A percentile compares a stretch with the other conserved stretches of the same genome.
phyloP scores from a whole-genome alignment of 108 stramenopile genomes.

The Pseudonitzschia delicatissima region DNA sequence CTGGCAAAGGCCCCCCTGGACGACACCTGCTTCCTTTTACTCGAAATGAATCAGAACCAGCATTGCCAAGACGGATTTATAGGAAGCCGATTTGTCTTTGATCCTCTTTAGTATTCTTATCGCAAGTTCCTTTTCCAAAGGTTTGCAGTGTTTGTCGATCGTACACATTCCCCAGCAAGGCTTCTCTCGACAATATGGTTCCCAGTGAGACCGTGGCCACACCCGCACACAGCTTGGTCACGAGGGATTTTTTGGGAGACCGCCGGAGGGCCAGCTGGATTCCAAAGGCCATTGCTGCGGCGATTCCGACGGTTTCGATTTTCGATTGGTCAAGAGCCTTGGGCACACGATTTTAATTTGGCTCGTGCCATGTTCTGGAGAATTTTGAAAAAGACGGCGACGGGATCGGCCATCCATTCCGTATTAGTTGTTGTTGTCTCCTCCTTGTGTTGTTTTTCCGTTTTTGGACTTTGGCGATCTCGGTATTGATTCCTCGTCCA shows the following conservation, averaged over 20 bases:
- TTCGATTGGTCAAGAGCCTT: conserved; percentile 19
- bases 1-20: background rate
- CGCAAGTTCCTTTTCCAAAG: background rate
- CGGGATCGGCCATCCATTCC: too few relatives aligned
- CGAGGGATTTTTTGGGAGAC: background rate
- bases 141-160: conserved; percentile 6
- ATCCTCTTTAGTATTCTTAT: conserved; percentile 1
- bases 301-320: conserved; percentile 18
- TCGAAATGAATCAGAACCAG: conserved; percentile 2
- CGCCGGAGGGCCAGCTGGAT: conserved; percentile 7
- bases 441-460: background rate
- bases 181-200: conserved; percentile 15
- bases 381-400: conserved; percentile 16
- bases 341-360: conserved; percentile 2
- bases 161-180: conserved; percentile 23
- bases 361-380: conserved; percentile 15
- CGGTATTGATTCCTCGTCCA: background rate
- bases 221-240: background rate
- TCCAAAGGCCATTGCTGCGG: conserved; percentile 5
- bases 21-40: conserved; percentile 2
- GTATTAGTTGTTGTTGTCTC: background rate
- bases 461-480: background rate
- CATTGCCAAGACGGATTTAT: conserved; percentile 13
- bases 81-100: background rate
- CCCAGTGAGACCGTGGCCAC: conserved; percentile 19